Base-by-base conservation (phyloP, 1,139 yeast genomes). In the Candida sojae region DNA sequence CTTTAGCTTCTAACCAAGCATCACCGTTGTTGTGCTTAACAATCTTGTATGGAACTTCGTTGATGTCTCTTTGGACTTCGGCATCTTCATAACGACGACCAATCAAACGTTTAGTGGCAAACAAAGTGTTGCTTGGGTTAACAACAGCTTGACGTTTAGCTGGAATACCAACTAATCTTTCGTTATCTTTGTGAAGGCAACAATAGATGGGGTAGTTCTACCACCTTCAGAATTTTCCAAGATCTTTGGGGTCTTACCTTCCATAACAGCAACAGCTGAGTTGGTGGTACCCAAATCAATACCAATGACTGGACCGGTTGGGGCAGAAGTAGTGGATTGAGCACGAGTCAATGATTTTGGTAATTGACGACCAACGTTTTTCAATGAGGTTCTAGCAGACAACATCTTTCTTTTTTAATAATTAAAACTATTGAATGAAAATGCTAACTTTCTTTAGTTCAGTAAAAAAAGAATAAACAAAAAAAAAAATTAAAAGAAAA, bases 111-210 rank as follows among this genome's bases (percentile, higher is more conserved):
- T 93, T 93, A 70, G 99, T 93, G 73, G 98, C 99, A 59, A 90
- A 93, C 60, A 93, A 79, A 53, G 99, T 93, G 82, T 93, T 93
- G 73, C 90, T 97, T 49, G 98, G 97, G 85, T 93, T 93, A 60
- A 93, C 96, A 56, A 92, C 97, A 53, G 98, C 98, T 77, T 93
- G 99, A 76, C 98, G 90, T 82, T 92, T 93, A 64, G 99, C 99
- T 64, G 97, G 96, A 55, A 90, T 91, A 81, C 99, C 99, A 59
- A 93, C 99, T 58, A 93, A 96, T 84, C 55, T 61, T 60, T 92
- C 97, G 52, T 75, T 76, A 56, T 91, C 97, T 75, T 90, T 91
- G 97, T 89, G 84, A 93, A 92, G 51, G 98, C 99, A 60, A 93
- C 99, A 47, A 93, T 96, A 43, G 99, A 93, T 42, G 99, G 99